A percentile compares a stretch with the other conserved stretches of the same genome.
These are phyloP conservation scores for Uronychia binucleata DNA, from an alignment of 73 alveolate species.

Conservation along the genomic window DNA sequence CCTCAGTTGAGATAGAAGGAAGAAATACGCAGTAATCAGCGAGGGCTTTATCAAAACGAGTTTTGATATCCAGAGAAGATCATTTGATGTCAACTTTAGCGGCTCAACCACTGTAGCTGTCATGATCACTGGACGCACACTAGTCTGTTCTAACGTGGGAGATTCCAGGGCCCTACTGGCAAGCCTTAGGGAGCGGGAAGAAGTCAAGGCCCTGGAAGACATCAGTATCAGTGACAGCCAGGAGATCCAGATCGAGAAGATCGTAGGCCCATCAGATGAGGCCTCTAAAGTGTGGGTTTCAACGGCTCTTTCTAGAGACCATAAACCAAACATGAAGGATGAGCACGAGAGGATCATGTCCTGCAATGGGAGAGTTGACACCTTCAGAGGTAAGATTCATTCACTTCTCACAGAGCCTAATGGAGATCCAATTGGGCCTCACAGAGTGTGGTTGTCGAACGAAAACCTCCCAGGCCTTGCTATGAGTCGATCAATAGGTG, in stretches of 20 bases:
- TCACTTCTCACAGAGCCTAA: neutral
- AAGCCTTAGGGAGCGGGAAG: slow-evolving; percentile 11
- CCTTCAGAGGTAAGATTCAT: slow-evolving; percentile 10
- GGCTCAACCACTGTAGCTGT: slow-evolving; percentile 46
- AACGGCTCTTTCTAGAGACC: slow-evolving; percentile 37
- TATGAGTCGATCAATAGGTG: slow-evolving; percentile 47
- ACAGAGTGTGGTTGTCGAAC: slow-evolving; percentile 44
- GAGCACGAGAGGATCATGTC: slow-evolving; percentile 36
- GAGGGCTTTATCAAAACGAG: slow-evolving; percentile 18
- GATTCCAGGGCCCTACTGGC: slow-evolving; percentile 42
- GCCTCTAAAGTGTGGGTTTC: slow-evolving; percentile 1
- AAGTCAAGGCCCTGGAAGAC: neutral
- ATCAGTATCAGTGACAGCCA: neutral
- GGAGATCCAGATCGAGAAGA: neutral
- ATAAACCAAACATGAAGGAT: slow-evolving; percentile 39
- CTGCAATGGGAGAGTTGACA: slow-evolving; percentile 33
- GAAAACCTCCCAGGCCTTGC: slow-evolving; percentile 50
- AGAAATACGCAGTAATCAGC: slow-evolving; percentile 6
- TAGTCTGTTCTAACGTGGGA: slow-evolving; percentile 43
- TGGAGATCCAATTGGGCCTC: slow-evolving; percentile 21
- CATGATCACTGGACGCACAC: slow-evolving; percentile 6
- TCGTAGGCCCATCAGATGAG: neutral
- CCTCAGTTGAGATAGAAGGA: slow-evolving; percentile 2
- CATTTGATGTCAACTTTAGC: slow-evolving; percentile 23
- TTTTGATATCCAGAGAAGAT: slow-evolving; percentile 18